Evolutionary conservation across 1,284 basidiomycete genomes (phyloP).

Genomic region (Trichosporon sp.): DNA sequence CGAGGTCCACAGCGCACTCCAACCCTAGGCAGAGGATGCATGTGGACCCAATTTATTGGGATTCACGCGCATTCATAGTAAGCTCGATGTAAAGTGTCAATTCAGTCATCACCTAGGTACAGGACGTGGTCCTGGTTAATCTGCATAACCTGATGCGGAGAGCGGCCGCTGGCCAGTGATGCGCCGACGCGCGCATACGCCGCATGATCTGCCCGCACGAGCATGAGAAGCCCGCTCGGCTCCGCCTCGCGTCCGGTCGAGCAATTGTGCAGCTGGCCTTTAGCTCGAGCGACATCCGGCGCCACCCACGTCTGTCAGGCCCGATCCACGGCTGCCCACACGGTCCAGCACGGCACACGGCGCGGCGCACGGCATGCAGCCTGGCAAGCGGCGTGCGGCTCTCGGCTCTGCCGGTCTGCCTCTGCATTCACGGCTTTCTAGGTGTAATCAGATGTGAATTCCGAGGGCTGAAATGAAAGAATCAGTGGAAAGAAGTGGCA

Average conservation of each 20-base stretch:
- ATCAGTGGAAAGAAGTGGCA: neutral
- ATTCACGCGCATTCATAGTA: neutral
- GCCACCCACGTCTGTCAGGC: neutral
- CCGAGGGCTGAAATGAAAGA: neutral
- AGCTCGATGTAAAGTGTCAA: neutral
- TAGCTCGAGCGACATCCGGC: neutral
- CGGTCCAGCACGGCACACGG: neutral
- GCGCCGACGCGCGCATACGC: neutral
- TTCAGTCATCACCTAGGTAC: neutral
- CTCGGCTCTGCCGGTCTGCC: no score
- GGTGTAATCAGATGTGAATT: neutral
- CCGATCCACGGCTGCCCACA: neutral
- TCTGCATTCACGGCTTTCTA: neutral
- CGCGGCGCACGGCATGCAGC: neutral
- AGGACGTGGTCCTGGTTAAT: neutral
- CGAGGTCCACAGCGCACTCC: neutral
- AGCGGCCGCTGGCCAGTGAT: neutral
- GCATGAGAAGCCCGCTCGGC: neutral
- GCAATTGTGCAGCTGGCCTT: neutral
- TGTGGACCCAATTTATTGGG: neutral
- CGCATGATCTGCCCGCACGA: neutral
- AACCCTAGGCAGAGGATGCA: neutral
- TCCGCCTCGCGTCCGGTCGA: neutral
- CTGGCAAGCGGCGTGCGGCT: no score
- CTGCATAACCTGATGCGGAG: neutral